Percentiles rank a stretch among this genome's conserved stretches.
phyloP scores from a whole-genome alignment of 495 filamentous ascomycete species.

The Daldinia decipiens region DNA sequence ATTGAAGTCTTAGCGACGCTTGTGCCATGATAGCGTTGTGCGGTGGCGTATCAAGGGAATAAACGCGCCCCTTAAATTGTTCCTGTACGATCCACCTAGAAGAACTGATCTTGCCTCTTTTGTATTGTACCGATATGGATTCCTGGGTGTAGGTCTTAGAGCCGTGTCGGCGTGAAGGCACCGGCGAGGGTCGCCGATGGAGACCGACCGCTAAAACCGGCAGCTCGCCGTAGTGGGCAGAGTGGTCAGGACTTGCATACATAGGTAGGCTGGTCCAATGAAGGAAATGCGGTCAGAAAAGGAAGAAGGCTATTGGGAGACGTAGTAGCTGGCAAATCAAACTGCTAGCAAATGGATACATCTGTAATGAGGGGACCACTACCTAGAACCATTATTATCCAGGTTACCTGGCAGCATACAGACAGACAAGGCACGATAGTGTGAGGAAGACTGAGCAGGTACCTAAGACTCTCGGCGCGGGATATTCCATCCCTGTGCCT shows the following conservation, averaged over 20 bases:
- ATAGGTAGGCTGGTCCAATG: conserved; percentile 16
- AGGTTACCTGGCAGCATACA: conserved; percentile 32
- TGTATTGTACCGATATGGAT: conserved; percentile 29
- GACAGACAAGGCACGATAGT: neutral
- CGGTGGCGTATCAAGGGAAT: conserved; percentile 26
- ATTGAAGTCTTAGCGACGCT: conserved; percentile 17
- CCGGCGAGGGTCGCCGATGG: conserved; percentile 41
- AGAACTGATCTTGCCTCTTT: conserved; percentile 27
- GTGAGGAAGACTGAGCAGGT: conserved; percentile 15
- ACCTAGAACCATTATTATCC: conserved; percentile 21
- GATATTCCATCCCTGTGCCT: conserved; percentile 29
- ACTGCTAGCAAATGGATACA: conserved; percentile 28
- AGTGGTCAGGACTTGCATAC: conserved; percentile 16
- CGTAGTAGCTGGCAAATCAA: no score
- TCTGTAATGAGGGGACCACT: conserved; percentile 30
- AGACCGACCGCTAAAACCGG: conserved; percentile 45
- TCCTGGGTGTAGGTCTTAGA: conserved; percentile 28
- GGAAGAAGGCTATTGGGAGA: conserved; percentile 16
- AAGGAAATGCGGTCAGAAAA: conserved; percentile 38
- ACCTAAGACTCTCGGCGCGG: conserved; percentile 27
- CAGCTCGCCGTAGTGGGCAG: conserved; percentile 39
- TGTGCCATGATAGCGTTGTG: conserved; percentile 30
- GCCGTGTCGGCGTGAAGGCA: conserved; percentile 37
- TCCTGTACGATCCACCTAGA: conserved; percentile 25
- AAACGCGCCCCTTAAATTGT: conserved; percentile 23